Percentiles rank a stretch among this genome's conserved stretches.
Evolutionary conservation across 2,329 filamentous ascomycete species (phyloP).

Genomic region (Trichoderma hamatum): DNA sequence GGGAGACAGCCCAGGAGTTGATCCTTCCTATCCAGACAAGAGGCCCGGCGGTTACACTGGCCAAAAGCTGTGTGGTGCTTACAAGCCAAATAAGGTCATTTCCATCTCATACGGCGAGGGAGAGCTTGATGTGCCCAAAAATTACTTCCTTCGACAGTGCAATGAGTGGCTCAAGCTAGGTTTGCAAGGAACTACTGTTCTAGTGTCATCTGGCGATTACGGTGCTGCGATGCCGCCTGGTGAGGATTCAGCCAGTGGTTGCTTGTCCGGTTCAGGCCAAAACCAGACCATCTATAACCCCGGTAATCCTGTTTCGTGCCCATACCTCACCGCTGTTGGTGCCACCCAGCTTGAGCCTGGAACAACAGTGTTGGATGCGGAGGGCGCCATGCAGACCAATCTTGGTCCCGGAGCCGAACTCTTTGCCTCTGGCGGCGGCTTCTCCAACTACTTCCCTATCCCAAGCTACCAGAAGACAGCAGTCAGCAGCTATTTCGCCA

Average conservation of each 20-base stretch:
- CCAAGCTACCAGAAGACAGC: constrained; percentile 37
- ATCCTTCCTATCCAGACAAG: constrained; percentile 54
- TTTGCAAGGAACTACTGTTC: constrained; percentile 45
- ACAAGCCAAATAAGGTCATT: constrained; percentile 45
- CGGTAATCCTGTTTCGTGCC: constrained; percentile 45
- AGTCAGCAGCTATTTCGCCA: constrained; percentile 35
- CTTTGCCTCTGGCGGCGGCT: constrained; percentile 37
- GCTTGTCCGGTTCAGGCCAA: constrained; percentile 27
- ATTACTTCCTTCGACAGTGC: constrained; percentile 49
- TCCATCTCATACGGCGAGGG: constrained; percentile 50
- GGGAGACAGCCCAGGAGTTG: constrained; percentile 37
- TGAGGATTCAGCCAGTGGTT: constrained; percentile 16
- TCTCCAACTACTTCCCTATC: constrained; percentile 40
- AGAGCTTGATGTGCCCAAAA: constrained; percentile 50
- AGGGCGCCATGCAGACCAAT: constrained; percentile 26
- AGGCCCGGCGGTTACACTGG: constrained; percentile 51
- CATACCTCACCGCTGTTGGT: constrained; percentile 53
- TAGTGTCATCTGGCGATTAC: constrained; percentile 47
- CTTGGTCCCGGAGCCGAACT: constrained; percentile 27
- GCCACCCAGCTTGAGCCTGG: constrained; percentile 50
- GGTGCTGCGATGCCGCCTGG: constrained; percentile 32
- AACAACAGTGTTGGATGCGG: constrained; percentile 33
- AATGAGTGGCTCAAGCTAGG: constrained; percentile 52
- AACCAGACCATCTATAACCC: constrained; percentile 36
- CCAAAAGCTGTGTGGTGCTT: constrained; percentile 37